Evolutionary conservation across 1,284 basidiomycete species (phyloP).

Genomic region (Trichosporon sp.): DNA sequence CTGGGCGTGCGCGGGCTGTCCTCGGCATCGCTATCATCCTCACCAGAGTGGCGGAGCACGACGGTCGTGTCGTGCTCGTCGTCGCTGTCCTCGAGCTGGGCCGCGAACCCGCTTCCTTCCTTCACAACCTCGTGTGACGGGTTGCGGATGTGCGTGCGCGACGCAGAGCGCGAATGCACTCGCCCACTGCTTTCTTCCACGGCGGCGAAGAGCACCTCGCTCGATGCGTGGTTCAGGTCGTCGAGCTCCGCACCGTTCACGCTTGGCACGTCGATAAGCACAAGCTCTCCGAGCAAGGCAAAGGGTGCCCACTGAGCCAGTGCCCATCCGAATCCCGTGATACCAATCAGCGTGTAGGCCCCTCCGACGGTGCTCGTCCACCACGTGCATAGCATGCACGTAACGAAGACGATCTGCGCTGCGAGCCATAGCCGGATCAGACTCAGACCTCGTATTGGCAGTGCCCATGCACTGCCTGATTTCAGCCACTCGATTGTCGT

Average conservation of each 20-base stretch:
- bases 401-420: slow-evolving; percentile 43
- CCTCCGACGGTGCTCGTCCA: slow-evolving; percentile 45
- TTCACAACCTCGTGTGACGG: slow-evolving; percentile 4
- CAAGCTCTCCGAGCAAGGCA: slow-evolving; percentile 45
- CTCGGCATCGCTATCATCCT: slow-evolving; percentile 5
- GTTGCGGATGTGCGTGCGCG: slow-evolving; percentile 5
- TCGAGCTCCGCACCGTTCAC: background rate
- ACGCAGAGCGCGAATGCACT: slow-evolving; percentile 2
- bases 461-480: slow-evolving; percentile 19
- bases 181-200: background rate
- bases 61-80: slow-evolving; percentile 30
- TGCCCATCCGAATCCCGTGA: slow-evolving; percentile 53
- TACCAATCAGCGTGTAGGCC: slow-evolving; percentile 50
- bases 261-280: slow-evolving; percentile 35
- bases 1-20: background rate
- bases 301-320: slow-evolving; percentile 46
- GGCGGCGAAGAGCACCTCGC: slow-evolving; percentile 13
- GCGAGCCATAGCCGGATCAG: slow-evolving; percentile 41
- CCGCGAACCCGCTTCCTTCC: background rate
- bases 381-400: slow-evolving; percentile 47
- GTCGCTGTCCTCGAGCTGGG: background rate
- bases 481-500: slow-evolving; percentile 18
- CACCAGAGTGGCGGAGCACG: slow-evolving; percentile 36
- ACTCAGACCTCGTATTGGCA: slow-evolving; percentile 44
- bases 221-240: background rate